A percentile compares a stretch with the other conserved stretches of the same genome.
Evolutionary conservation across 225 moss, liverwort and hornwort genomes (phyloP).

Genomic region (Antitrichia curtipendula): DNA sequence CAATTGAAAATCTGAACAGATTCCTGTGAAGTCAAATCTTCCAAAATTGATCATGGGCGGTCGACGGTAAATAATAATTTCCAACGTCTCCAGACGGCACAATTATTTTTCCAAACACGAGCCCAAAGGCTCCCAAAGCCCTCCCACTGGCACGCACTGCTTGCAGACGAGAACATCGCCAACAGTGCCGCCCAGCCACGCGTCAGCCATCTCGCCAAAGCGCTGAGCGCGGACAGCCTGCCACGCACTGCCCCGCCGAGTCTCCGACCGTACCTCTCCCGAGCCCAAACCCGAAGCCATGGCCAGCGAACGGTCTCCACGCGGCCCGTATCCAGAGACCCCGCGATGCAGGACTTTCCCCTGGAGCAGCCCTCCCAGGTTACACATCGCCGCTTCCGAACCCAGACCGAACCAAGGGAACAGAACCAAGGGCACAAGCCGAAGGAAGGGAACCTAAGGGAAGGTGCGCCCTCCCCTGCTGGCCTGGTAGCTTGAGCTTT

Average conservation of each 20-base stretch:
- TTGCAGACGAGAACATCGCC: neutral
- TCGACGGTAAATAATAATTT: neutral
- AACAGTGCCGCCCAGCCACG: neutral
- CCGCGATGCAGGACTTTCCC: neutral
- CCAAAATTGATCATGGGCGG: too few species aligned
- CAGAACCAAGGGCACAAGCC: neutral
- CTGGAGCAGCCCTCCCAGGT: fast-evolving
- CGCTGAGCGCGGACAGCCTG: neutral
- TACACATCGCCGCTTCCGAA: neutral
- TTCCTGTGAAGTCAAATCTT: too few species aligned
- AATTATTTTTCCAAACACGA: too few species aligned
- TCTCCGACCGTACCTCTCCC: neutral
- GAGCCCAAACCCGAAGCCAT: neutral
- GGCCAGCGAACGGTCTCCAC: neutral
- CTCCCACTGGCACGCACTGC: neutral
- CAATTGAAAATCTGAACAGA: too few species aligned
- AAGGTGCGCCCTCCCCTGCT: neutral
- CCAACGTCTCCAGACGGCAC: neutral
- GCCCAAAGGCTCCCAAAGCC: neutral
- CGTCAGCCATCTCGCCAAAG: neutral
- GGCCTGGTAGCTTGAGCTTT: neutral
- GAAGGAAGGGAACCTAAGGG: neutral
- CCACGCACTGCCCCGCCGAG: neutral
- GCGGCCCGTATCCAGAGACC: neutral
- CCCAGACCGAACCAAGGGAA: too few species aligned